Evolutionary conservation across 305 asterid species (phyloP).

Genomic region (Rubia tinctorum): DNA sequence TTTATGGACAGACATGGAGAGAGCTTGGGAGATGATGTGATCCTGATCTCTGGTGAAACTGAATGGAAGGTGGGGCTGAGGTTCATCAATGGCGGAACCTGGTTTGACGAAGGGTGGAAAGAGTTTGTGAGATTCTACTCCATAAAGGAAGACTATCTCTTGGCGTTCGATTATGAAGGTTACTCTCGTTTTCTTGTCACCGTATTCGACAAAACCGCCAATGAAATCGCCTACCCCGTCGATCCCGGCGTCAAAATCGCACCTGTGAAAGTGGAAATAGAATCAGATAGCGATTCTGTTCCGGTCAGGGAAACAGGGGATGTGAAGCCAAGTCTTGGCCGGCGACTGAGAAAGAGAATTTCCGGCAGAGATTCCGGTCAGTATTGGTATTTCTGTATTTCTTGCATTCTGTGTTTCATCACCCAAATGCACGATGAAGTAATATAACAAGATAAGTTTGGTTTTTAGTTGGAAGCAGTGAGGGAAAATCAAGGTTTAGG

Average conservation of each 20-base stretch:
- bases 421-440: neutral
- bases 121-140: slow-evolving; percentile 26
- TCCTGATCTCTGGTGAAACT: slow-evolving; percentile 22
- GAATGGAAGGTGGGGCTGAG: slow-evolving; percentile 17
- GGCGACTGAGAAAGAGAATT: slow-evolving; percentile 1
- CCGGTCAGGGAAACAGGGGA: neutral
- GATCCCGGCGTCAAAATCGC: neutral
- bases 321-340: neutral
- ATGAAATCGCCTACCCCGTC: slow-evolving; percentile 29
- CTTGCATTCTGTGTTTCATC: neutral
- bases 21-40: slow-evolving; percentile 18
- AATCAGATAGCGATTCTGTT: neutral
- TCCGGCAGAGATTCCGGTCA: neutral
- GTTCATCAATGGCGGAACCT: slow-evolving; percentile 14
- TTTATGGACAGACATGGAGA: slow-evolving; percentile 18
- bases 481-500: neutral
- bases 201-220: slow-evolving; percentile 10
- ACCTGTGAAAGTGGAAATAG: neutral
- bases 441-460: neutral
- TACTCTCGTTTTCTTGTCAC: slow-evolving; percentile 28
- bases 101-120: slow-evolving; percentile 31
- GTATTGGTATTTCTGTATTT: neutral
- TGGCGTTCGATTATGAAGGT: slow-evolving; percentile 26
- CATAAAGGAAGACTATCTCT: slow-evolving; percentile 17
- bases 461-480: neutral